phyloP scores from a whole-genome alignment of 768 basidiomycete genomes.

The Trametes cubensis region DNA sequence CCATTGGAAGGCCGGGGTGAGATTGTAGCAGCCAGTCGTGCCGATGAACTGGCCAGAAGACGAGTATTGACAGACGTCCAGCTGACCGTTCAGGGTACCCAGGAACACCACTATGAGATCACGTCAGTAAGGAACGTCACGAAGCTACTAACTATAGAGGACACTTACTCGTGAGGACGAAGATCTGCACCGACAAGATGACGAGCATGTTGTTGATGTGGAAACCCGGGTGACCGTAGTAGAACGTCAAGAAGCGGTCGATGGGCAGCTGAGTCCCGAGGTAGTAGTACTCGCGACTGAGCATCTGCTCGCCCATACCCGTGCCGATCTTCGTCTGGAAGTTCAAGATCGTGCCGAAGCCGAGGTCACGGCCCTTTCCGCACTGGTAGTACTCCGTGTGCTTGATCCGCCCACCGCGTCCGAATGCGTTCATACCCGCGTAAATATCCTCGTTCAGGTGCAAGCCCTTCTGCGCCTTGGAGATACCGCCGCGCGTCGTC shows the following conservation, averaged over 20 bases:
- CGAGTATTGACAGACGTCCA: slow-evolving; percentile 82
- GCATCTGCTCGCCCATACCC: slow-evolving; percentile 99
- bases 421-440: slow-evolving; percentile 98
- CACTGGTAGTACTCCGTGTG: slow-evolving; percentile 99
- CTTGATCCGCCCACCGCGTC: slow-evolving; percentile 96
- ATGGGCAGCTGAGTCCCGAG: slow-evolving; percentile 96
- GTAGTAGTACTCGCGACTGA: slow-evolving; percentile 99
- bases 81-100: slow-evolving; percentile 84
- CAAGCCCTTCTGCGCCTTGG: slow-evolving; percentile 99
- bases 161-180: slow-evolving; percentile 84
- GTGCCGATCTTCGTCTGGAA: slow-evolving; percentile 99
- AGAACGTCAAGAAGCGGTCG: slow-evolving; percentile 99
- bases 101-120: slow-evolving; percentile 80
- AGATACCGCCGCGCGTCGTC: slow-evolving; percentile 97
- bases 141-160: neutral
- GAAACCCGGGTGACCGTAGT: slow-evolving; percentile 99
- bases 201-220: slow-evolving; percentile 99
- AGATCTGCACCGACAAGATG: slow-evolving; percentile 94
- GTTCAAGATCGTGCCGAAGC: slow-evolving; percentile 98
- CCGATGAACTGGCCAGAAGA: slow-evolving; percentile 70
- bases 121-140: slow-evolving; percentile 22
- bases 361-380: slow-evolving; percentile 97
- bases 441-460: slow-evolving; percentile 99
- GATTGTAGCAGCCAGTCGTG: slow-evolving; percentile 90
- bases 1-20: slow-evolving; percentile 93